These are phyloP conservation scores for Gossypium thurberi DNA, from an alignment of 345 rosid species.

Conservation along the genomic window DNA sequence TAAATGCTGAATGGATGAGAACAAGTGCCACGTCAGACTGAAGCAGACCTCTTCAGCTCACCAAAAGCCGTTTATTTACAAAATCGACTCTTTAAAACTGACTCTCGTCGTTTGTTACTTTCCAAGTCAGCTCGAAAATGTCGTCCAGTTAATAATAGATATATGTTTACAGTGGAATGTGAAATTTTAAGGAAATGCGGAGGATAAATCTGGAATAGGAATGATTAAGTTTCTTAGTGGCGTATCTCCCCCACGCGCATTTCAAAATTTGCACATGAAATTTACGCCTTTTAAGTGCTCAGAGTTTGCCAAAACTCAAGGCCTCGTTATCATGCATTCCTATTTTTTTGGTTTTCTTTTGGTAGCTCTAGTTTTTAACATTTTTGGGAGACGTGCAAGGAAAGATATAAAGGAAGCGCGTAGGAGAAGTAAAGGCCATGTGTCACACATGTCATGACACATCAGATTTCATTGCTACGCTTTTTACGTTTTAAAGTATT, in stretches of 20 bases:
- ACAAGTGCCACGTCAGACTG: neutral
- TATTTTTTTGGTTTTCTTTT: too few species aligned
- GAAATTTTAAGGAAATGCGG: neutral
- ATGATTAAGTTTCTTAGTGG: too few species aligned
- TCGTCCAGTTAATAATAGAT: neutral
- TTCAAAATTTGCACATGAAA: neutral
- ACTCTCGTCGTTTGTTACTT: neutral
- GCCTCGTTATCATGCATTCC: too few species aligned
- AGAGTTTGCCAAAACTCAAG: too few species aligned
- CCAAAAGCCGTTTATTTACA: slow-evolving; percentile 6
- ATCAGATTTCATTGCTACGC: neutral
- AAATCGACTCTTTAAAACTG: neutral
- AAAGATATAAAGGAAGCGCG: neutral
- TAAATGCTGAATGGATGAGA: neutral
- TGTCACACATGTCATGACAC: neutral
- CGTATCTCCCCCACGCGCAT: neutral
- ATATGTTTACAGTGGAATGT: neutral
- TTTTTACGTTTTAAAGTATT: too few species aligned
- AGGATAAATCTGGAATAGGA: neutral
- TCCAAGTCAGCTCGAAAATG: neutral
- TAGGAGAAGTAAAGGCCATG: neutral
- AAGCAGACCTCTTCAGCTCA: neutral
- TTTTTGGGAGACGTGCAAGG: too few species aligned
- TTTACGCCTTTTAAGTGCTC: too few species aligned
- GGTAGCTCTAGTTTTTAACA: too few species aligned